Percentiles rank a stretch among this genome's conserved stretches.
phyloP scores from a whole-genome alignment of 2,329 filamentous ascomycete genomes.

The Dactylellina cionopaga region DNA sequence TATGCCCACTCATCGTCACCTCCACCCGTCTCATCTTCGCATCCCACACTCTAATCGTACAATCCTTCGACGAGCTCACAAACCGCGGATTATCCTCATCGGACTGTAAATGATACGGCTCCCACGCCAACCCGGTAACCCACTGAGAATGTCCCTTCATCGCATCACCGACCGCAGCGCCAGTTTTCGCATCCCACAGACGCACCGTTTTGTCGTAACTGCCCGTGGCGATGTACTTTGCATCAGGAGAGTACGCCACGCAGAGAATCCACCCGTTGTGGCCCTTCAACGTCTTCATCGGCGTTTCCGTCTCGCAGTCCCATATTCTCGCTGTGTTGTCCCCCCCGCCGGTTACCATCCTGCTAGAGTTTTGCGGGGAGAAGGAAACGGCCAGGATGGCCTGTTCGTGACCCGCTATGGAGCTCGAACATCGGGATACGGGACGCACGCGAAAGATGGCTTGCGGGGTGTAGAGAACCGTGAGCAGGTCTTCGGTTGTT shows the following conservation, averaged over 20 bases:
- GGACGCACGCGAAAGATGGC: constrained; percentile 93
- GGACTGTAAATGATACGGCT: constrained; percentile 31
- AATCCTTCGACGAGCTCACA: constrained; percentile 52
- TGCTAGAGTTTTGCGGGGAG: constrained; percentile 32
- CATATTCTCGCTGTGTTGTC: constrained; percentile 53
- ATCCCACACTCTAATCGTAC: constrained; percentile 53
- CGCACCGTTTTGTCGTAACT: constrained; percentile 43
- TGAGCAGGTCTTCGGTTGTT: constrained; percentile 71
- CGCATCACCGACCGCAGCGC: constrained; percentile 35
- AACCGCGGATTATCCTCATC: constrained; percentile 32
- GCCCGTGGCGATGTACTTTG: constrained; percentile 32
- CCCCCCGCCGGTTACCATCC: constrained; percentile 73
- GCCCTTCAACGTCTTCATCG: constrained; percentile 76
- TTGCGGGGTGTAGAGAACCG: constrained; percentile 78
- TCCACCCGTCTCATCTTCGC: constrained; percentile 59
- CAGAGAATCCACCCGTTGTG: constrained; percentile 44
- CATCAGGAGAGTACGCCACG: constrained; percentile 39
- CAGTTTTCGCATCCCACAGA: constrained; percentile 49
- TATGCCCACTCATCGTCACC: constrained; percentile 88
- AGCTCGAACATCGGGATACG: constrained; percentile 85
- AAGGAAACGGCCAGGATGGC: constrained; percentile 49
- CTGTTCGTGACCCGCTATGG: constrained; percentile 46
- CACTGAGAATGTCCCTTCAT: constrained; percentile 47
- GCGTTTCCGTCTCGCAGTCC: constrained; percentile 60
- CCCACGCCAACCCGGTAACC: constrained; percentile 47